These are phyloP conservation scores for Leccinum broughii DNA, from an alignment of 768 basidiomycete species.

Conservation along the genomic window DNA sequence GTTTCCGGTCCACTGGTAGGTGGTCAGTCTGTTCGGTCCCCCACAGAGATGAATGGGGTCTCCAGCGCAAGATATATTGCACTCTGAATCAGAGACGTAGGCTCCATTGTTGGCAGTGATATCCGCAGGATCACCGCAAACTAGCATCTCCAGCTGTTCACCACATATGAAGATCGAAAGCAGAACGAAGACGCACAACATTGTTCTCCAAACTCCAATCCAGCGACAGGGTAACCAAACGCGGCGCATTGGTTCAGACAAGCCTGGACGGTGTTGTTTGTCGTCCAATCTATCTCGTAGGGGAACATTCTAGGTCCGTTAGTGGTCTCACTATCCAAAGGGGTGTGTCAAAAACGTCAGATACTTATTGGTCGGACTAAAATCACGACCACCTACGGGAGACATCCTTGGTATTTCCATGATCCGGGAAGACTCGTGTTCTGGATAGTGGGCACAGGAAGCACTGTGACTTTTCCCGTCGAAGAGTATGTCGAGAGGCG, in stretches of 20 bases:
- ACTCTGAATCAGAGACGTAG: constrained; percentile 38
- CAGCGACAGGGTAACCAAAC: constrained; percentile 72
- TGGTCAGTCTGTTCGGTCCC: constrained; percentile 50
- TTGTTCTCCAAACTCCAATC: constrained; percentile 67
- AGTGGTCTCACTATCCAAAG: constrained; percentile 45
- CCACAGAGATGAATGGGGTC: constrained; percentile 73
- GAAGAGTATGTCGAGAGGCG: constrained; percentile 70
- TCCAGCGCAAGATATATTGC: constrained; percentile 60
- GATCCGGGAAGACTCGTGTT: constrained; percentile 59
- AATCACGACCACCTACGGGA: constrained; percentile 45
- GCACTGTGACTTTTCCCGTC: constrained; percentile 47
- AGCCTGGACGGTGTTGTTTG: constrained; percentile 61
- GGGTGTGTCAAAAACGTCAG: not conserved
- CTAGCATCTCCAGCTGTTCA: constrained; percentile 34
- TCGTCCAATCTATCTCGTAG: constrained; percentile 55
- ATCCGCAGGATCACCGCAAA: constrained; percentile 68
- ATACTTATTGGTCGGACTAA: not conserved
- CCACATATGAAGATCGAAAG: not conserved
- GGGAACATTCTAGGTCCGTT: constrained; percentile 52
- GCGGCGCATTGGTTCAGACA: constrained; percentile 70
- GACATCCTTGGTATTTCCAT: constrained; percentile 68
- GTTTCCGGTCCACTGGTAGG: constrained; percentile 54
- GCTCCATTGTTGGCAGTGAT: constrained; percentile 39
- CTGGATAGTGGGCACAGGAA: constrained; percentile 59
- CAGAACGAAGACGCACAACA: constrained; percentile 56